Percentiles rank a stretch among this genome's conserved stretches.
phyloP scores from a whole-genome alignment of 176 grass and related monocot species.

The Hordeum vulgare region DNA sequence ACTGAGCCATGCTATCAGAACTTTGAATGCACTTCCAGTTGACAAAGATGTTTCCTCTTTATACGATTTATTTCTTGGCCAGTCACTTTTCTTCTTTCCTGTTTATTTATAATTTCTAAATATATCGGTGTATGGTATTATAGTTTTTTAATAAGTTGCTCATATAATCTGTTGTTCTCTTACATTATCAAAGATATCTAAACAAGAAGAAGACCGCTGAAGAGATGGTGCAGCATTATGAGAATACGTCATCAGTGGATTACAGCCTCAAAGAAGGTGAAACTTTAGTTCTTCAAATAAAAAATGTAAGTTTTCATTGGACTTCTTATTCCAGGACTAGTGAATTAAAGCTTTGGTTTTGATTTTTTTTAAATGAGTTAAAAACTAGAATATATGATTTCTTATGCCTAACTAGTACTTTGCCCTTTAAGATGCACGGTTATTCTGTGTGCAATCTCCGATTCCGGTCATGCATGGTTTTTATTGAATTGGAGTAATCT shows the following conservation, averaged over 20 bases:
- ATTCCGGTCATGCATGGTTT: background rate
- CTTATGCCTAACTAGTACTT: background rate
- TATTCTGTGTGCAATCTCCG: background rate
- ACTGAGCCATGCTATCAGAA: background rate
- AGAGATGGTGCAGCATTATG: conserved; percentile 98
- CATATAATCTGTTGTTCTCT: conserved; percentile 29
- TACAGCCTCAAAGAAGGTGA: conserved; percentile 99
- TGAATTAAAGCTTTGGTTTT: background rate
- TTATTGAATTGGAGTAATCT: background rate
- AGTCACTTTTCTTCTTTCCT: background rate
- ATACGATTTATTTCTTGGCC: background rate
- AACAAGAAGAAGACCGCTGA: conserved; percentile 97
- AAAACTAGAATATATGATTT: background rate
- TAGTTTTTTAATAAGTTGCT: background rate
- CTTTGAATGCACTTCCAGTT: background rate
- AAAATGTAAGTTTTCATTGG: conserved; percentile 60
- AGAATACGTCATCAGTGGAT: conserved; percentile 79
- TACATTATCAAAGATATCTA: conserved; percentile 72
- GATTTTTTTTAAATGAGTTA: background rate
- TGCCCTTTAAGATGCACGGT: background rate
- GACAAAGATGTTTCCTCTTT: background rate
- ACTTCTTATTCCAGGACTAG: background rate
- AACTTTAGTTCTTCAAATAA: conserved; percentile 93
- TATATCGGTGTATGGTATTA: background rate
- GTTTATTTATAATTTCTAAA: background rate